These are phyloP conservation scores for Bipolaris gigantea DNA, from an alignment of 2,329 filamentous ascomycete genomes.

Conservation along the genomic window DNA sequence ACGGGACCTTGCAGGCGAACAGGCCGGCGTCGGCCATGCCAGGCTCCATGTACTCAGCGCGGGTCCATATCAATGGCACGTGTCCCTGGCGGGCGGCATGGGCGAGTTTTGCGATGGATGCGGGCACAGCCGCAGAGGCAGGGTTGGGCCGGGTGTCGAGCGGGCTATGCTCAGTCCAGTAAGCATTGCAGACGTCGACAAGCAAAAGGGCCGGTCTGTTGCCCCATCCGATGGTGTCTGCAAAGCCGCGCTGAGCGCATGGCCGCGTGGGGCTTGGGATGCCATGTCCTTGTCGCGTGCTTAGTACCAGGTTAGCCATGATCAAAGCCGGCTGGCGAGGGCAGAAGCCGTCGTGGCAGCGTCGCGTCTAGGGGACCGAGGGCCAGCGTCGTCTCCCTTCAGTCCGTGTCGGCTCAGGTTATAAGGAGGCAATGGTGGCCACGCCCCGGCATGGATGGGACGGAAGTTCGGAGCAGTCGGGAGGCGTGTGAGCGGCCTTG, in stretches of 20 bases:
- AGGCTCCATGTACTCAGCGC: constrained; percentile 48
- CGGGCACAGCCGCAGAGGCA: constrained; percentile 41
- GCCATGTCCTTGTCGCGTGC: constrained; percentile 23
- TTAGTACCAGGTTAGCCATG: constrained; percentile 8
- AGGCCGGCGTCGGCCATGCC: constrained; percentile 53
- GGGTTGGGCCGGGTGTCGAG: constrained; percentile 48
- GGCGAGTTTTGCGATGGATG: constrained; percentile 47
- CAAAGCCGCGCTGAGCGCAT: constrained; percentile 43
- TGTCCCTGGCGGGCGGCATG: constrained; percentile 45
- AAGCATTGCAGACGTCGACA: constrained; percentile 54
- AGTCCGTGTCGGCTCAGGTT: not conserved
- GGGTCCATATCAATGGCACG: constrained; percentile 51
- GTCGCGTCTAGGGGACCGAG: constrained; percentile 1
- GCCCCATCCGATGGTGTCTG: constrained; percentile 51
- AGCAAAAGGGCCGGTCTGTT: constrained; percentile 48
- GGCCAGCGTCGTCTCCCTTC: constrained; percentile 1
- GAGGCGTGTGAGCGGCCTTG: constrained; percentile 14
- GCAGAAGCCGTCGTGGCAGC: constrained; percentile 6
- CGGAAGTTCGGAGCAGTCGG: constrained; percentile 21
- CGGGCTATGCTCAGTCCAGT: constrained; percentile 49
- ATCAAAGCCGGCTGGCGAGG: constrained; percentile 4
- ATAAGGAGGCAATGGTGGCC: constrained; percentile 5
- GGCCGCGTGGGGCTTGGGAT: constrained; percentile 6
- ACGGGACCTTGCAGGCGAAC: constrained; percentile 50
- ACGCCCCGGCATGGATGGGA: constrained; percentile 9